phyloP scores from a whole-genome alignment of 2,329 filamentous ascomycete genomes.

The Botryotinia calthae region DNA sequence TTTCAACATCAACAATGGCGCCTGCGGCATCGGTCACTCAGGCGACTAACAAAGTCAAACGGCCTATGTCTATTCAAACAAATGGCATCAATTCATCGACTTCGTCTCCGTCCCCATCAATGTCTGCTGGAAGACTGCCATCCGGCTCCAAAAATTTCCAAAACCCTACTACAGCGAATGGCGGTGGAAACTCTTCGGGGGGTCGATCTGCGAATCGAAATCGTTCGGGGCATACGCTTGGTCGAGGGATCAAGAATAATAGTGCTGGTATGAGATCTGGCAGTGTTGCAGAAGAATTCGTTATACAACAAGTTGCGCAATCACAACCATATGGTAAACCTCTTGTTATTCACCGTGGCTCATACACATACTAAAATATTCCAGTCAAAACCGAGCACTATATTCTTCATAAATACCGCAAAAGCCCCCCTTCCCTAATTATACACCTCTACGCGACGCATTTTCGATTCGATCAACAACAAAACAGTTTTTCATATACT shows the following conservation, averaged over 20 bases:
- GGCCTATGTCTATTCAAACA: conserved; percentile 56
- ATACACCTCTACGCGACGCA: conserved; percentile 82
- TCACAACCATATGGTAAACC: conserved; percentile 53
- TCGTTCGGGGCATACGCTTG: conserved; percentile 47
- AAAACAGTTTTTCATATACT: conserved; percentile 87
- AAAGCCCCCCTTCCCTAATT: conserved; percentile 74
- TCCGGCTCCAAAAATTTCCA: conserved; percentile 52
- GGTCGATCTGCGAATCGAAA: conserved; percentile 55
- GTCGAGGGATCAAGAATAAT: conserved; percentile 49
- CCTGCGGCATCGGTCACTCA: conserved; percentile 34
- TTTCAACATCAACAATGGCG: conserved; percentile 30
- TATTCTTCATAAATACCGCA: conserved; percentile 77
- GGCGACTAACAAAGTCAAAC: conserved; percentile 59
- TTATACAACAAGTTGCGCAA: conserved; percentile 42
- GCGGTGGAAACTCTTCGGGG: conserved; percentile 37
- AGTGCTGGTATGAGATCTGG: conserved; percentile 51
- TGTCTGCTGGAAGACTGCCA: conserved; percentile 55
- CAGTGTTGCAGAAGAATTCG: conserved; percentile 47
- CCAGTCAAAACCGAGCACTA: conserved; percentile 71
- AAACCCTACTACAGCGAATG: conserved; percentile 47
- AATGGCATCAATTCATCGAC: conserved; percentile 47
- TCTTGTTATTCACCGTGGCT: conserved; percentile 31
- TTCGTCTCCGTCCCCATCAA: conserved; percentile 49
- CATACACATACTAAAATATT: conserved; percentile 2
- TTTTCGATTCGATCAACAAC: conserved; percentile 82